Evolutionary conservation across 2,329 filamentous ascomycete species (phyloP), one percentile per base, ranked within the genome.

Genomic region (Apiospora malaysiana): DNA sequence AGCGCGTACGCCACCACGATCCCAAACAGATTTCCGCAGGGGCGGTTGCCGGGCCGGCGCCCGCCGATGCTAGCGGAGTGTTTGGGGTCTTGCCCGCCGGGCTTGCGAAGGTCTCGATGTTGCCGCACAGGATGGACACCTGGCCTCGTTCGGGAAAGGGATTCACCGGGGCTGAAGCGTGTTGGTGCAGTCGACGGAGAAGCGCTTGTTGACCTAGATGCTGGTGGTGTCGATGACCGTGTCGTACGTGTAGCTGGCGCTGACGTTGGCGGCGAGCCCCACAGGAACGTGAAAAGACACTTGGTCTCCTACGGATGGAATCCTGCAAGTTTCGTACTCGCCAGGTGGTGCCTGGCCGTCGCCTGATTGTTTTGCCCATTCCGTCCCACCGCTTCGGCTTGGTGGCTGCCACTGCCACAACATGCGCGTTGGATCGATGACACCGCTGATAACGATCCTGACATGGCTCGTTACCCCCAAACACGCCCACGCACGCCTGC

Each of bases 21-120:
- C 59, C 87, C 88, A 72, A 86, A 89, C 75, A 88, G 89, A 77
- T 84, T 87, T 21, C 85, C 84, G 21, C 89, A 45, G 42, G 42
- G n/a, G 46, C 46, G 46, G n/a, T 49, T 49, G n/a, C 46, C 46
- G 46, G 21, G 46, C 46, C 21, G 46, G 46, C 46, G 4, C n/a
- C 42, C 42, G 42, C 42, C 42, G 42, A 45, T 18, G 42, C 42
- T 45, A 16, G 42, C 42, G 42, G 14, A 45, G 42, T n/a, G n/a
- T n/a, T n/a, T n/a, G n/a, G n/a, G n/a, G n/a, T 49, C 23, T 49
- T 49, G 46, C 46, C 46, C 21, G 46, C n/a, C 46, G 46, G 46
- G 46, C 21, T 49, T 49, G n/a, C 21, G 21, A 49, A 49, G 46
- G 46, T 49, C 46, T 47, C 46, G n/a, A 8, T 49, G 46, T 49